Evolutionary conservation across 441 rosid species (phyloP).

Genomic region (Geranium incanum): DNA sequence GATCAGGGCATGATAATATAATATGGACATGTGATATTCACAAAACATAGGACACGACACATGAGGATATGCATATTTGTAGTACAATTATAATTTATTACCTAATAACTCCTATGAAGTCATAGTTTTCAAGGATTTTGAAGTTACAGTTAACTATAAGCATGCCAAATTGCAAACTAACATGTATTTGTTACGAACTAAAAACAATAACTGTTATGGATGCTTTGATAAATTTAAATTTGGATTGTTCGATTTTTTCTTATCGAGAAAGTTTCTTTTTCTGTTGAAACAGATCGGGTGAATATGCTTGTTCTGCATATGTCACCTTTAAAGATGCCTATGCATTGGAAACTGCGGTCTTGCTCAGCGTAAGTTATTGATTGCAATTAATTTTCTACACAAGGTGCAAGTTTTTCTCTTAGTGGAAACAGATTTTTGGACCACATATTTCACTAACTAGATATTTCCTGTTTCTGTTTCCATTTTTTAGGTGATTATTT

Average conservation of each 20-base stretch:
- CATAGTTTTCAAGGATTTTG: too few species aligned
- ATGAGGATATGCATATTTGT: too few species aligned
- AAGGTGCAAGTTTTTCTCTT: too few species aligned
- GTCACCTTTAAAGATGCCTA: conserved; percentile 68
- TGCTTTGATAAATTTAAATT: background rate
- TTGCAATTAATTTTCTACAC: background rate
- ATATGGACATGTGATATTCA: too few species aligned
- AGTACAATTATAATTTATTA: too few species aligned
- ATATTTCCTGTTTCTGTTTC: background rate
- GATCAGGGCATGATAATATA: too few species aligned
- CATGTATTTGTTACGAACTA: too few species aligned
- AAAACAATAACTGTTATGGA: background rate
- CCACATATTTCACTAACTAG: background rate
- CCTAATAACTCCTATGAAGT: too few species aligned
- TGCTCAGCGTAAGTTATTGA: conserved; percentile 59
- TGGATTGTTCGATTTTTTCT: background rate
- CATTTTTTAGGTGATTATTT: background rate
- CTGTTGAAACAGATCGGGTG: conserved; percentile 40
- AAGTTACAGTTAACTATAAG: too few species aligned
- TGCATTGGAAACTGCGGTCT: conserved; percentile 69
- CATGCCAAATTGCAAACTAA: too few species aligned
- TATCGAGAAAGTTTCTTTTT: conserved; percentile 1
- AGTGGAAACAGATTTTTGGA: background rate
- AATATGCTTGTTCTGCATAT: conserved; percentile 54
- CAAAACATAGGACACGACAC: too few species aligned